Conservation (phyloP, 225 moss, liverwort and hornwort genomes). For the Polytrichum commune region DNA sequence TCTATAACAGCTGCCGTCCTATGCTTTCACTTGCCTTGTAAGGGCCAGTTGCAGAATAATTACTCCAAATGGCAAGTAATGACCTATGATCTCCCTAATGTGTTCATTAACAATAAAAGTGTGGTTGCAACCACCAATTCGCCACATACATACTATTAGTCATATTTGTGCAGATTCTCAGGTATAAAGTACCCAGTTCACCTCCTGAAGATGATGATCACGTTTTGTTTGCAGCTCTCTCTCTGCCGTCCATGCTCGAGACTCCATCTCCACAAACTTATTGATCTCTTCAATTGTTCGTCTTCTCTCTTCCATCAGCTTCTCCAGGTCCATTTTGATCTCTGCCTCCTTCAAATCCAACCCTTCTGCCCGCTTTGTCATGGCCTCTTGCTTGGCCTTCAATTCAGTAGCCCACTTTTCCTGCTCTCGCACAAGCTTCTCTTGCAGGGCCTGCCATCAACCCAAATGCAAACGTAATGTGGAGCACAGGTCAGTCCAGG, state of each 20-base stretch:
- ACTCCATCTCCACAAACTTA: constrained; percentile 56
- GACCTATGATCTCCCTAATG: too few species aligned
- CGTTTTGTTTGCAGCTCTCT: constrained; percentile 53
- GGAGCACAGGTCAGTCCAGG: neutral
- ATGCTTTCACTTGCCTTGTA: too few species aligned
- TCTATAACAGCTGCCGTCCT: too few species aligned
- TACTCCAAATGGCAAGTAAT: too few species aligned
- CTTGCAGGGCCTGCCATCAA: constrained; percentile 30
- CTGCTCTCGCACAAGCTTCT: constrained; percentile 41
- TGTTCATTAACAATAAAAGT: too few species aligned
- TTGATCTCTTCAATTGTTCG: constrained; percentile 51
- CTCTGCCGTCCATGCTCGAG: constrained; percentile 48
- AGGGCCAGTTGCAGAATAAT: too few species aligned
- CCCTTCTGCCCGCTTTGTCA: constrained; percentile 45
- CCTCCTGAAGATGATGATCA: constrained; percentile 51
- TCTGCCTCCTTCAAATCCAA: constrained; percentile 48
- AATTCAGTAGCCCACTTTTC: constrained; percentile 52
- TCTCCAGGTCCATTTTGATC: constrained; percentile 52
- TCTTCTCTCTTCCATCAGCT: constrained; percentile 54
- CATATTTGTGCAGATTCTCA: neutral
- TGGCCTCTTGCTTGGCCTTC: constrained; percentile 44
- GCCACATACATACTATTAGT: too few species aligned
- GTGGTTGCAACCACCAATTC: too few species aligned
- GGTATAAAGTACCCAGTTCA: constrained; percentile 3
- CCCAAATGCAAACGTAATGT: neutral